Base-by-base conservation (phyloP, 2,329 filamentous ascomycete genomes). In the Alternaria postmessia region DNA sequence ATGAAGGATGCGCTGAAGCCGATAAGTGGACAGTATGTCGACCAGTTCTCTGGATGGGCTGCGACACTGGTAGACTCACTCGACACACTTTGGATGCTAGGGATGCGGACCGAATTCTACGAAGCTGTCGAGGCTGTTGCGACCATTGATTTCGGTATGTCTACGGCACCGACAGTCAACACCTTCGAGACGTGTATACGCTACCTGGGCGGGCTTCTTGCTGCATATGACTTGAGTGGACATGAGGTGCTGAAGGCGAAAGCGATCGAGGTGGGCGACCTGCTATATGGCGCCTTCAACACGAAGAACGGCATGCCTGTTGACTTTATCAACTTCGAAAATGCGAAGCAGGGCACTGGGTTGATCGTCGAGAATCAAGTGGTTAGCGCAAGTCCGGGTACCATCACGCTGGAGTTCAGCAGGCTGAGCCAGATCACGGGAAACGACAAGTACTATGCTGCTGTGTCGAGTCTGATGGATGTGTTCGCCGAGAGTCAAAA, bases 101-200 rank as follows among this genome's bases (percentile, higher is more conserved):
- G 76, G 6, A 64, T 83, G 64, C 82, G 81, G 51, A 73, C 79
- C 3, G 81, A 84, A 22, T 84, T 83, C 61, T 75, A 81, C 44
- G 76, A 82, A 41, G 82, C 82, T 5, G 81, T 83, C 1, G 67
- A 75, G 28, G 80, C 80, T n/a, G 75, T 81, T 3, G 73, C 79
- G 4, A 66, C 69, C 7, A 83, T 84, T 48, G 80, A 84, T 62
- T 81, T 84, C 52, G 77, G 79, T 16, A 72, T 72, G 14, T 75
- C 74, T 9, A 71, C 77, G 0, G 74, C 75, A 6, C 68, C 71
- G 16, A 77, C 79, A 12, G 73, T 84, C 64, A 84, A 82, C 61
- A 81, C 84, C 9, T 84, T 84, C 57, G 82, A 84, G 64, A 84
- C 82, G 0, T 84, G 81, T 0, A 84, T 84, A 44, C 71, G 78